Evolutionary conservation across 208 protist genomes (phyloP).

Genomic region (Crithidia brevicula): DNA sequence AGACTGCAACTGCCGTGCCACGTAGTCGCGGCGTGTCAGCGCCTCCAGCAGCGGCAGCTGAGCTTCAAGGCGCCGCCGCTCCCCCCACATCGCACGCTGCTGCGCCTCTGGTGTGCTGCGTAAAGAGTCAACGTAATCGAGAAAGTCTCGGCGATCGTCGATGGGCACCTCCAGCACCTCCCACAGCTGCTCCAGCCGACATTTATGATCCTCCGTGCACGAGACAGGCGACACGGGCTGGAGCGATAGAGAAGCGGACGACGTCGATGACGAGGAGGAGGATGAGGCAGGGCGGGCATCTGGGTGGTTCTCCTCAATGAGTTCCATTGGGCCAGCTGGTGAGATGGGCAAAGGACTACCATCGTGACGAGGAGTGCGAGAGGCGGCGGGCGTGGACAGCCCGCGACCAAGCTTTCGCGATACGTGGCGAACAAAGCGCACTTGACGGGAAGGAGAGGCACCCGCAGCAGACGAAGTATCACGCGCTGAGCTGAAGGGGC

Average conservation of each 20-base stretch:
- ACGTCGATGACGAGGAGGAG: background rate
- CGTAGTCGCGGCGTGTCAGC: slow-evolving; percentile 70
- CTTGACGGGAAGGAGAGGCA: too few relatives aligned
- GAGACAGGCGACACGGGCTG: background rate
- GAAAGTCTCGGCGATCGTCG: slow-evolving; percentile 38
- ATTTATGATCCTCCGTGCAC: background rate
- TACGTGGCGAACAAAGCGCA: too few relatives aligned
- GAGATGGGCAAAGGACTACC: slow-evolving; percentile 8
- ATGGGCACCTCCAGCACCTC: slow-evolving; percentile 52
- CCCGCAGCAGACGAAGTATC: background rate
- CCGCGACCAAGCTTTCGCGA: too few relatives aligned
- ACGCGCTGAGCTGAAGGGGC: background rate
- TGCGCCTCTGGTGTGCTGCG: background rate
- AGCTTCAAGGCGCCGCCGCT: slow-evolving; percentile 55
- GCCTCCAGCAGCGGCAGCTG: slow-evolving; percentile 80
- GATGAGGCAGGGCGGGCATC: background rate
- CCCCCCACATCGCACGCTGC: slow-evolving; percentile 11
- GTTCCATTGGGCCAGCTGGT: slow-evolving; percentile 16
- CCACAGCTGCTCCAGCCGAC: slow-evolving; percentile 60
- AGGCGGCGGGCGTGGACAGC: slow-evolving; percentile 9
- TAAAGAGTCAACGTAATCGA: slow-evolving; percentile 11
- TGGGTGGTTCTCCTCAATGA: background rate
- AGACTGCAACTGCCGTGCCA: slow-evolving; percentile 41
- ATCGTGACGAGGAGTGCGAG: background rate
- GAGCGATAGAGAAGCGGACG: background rate